Evolutionary conservation across 176 grass and related monocot species (phyloP).

Genomic region (Carex kokanica): DNA sequence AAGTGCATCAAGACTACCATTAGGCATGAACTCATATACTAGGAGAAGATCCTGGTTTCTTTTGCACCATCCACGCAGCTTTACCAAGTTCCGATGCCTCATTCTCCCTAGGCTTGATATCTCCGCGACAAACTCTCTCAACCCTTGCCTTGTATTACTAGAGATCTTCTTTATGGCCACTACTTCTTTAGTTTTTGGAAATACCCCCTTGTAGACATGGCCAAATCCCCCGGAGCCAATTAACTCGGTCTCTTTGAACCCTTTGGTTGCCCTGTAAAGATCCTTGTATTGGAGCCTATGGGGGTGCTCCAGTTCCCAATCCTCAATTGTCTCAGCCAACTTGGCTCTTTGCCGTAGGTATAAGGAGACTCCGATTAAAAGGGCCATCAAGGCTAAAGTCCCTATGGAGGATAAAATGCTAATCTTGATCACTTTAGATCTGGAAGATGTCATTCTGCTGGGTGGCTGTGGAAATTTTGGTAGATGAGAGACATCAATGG

Average conservation of each 20-base stretch:
- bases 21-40: constrained; percentile 41
- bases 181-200: constrained; percentile 17
- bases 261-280: constrained; percentile 39
- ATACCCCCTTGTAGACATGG: constrained; percentile 37
- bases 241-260: constrained; percentile 37
- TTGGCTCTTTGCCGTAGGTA: neutral
- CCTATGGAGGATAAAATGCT: neutral
- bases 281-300: constrained; percentile 37
- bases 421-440: constrained; percentile 10
- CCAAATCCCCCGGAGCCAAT: constrained; percentile 45
- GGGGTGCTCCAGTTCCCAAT: constrained; percentile 44
- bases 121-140: constrained; percentile 50
- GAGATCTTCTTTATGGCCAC: constrained; percentile 48
- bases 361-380: neutral
- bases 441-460: constrained; percentile 13
- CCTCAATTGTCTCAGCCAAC: constrained; percentile 32
- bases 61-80: constrained; percentile 43
- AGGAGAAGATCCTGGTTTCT: constrained; percentile 35
- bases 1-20: constrained; percentile 38
- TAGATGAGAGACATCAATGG: constrained; percentile 32
- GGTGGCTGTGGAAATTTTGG: neutral
- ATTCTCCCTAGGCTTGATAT: constrained; percentile 44
- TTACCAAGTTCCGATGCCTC: constrained; percentile 48
- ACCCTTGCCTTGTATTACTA: constrained; percentile 34
- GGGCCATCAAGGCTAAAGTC: constrained; percentile 11